A percentile compares a stretch with the other conserved stretches of the same genome.
Conservation (phyloP, 192 early-diverging fungal species). For the Bifiguratus adelaidae region DNA sequence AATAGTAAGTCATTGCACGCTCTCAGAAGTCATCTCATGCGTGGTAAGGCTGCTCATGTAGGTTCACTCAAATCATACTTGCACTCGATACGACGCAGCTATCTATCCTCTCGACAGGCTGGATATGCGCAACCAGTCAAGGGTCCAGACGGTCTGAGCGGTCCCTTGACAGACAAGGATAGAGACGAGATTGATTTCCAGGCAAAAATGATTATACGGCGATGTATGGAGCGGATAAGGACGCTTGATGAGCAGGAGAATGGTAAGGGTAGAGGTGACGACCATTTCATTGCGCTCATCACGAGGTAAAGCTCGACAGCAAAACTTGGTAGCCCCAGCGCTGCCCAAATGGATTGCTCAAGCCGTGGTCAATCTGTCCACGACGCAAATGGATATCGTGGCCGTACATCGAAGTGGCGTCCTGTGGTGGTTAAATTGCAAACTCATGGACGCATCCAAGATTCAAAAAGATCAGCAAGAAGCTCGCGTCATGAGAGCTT, state of each 20-base stretch:
- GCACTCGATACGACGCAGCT: constrained; percentile 35
- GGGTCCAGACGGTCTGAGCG: constrained; percentile 5
- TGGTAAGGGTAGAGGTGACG: background rate
- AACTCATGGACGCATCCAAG: constrained; percentile 50
- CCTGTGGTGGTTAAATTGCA: constrained; percentile 53
- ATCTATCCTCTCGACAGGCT: constrained; percentile 15
- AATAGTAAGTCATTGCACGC: constrained; percentile 22
- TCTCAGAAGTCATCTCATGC: constrained; percentile 9
- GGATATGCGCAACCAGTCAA: background rate
- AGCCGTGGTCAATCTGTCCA: constrained; percentile 25
- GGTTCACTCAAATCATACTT: constrained; percentile 34
- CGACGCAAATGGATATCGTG: constrained; percentile 28
- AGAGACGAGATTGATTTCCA: constrained; percentile 60
- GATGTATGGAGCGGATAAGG: constrained; percentile 45
- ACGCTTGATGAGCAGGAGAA: constrained; percentile 40
- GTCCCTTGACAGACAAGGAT: constrained; percentile 43
- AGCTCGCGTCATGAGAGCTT: constrained; percentile 45
- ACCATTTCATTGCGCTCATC: background rate
- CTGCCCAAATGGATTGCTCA: constrained; percentile 28
- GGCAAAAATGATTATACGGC: constrained; percentile 40
- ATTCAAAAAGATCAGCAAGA: constrained; percentile 67
- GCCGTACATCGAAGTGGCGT: constrained; percentile 61
- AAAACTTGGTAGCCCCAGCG: constrained; percentile 1
- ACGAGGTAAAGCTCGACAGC: background rate
- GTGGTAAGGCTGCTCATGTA: constrained; percentile 25